Evolutionary conservation across 129 eudicot genomes (phyloP), one percentile per base, ranked within the genome.

Genomic region (Flaveria brownii): DNA sequence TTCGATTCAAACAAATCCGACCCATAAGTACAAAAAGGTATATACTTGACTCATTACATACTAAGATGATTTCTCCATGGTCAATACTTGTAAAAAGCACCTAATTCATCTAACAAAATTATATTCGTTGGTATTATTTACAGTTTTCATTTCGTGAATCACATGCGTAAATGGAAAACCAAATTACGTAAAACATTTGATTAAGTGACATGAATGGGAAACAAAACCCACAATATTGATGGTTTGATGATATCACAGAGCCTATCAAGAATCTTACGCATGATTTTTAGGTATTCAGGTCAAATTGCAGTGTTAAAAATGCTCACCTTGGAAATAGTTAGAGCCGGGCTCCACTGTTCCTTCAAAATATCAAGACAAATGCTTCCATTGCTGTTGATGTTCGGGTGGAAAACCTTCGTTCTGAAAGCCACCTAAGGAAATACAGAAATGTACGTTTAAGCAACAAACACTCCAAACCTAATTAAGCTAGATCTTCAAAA

Each of bases 301-400:
- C 22, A 42, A 14, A 2, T 1, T 73, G 23, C 74, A 66, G 28
- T 43, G 51, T n/a, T 57, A 23, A 56, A 51, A 51, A 64, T 10
- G 63, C 14, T 43, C 28, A 91, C 94, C 91, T 88, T 91, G 59
- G 91, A 88, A 65, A 91, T 91, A 9, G 90, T 87, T 49, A 87
- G 84, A 77, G 90, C 90, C n/a, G 90, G 90, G 78, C 90, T 87
- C 90, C 90, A 87, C 65, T 87, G 90, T 68, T 87, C 90, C 84
- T 87, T 87, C 82, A 87, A 50, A 52, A 87, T 87, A 78, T 87
- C 90, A 71, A 87, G 87, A 68, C 87, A 87, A 75, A 87, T 87
- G 86, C 90, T 81, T 30, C 90, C 90, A 3, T 87, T 87, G 79
- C 90, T 87, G 65, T 84, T 87, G 77, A 87, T 84, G 64, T 87